Conservation (phyloP, 2,329 filamentous ascomycete species). For the Monosporascus cannonballus region DNA sequence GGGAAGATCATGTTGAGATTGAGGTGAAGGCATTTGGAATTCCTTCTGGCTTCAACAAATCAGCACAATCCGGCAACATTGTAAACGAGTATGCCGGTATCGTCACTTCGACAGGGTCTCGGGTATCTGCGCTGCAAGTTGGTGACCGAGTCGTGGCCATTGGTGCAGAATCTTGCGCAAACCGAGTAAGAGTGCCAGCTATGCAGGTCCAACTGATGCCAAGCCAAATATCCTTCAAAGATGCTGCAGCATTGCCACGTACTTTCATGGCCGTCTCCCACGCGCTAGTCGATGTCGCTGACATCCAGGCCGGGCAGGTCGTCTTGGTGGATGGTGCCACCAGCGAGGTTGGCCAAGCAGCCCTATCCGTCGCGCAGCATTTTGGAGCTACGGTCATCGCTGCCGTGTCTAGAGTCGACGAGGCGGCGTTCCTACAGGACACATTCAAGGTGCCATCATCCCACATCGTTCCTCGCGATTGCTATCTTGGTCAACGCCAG, state of each 20-base stretch:
- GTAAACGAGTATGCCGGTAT: not conserved
- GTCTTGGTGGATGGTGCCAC: slow-evolving; percentile 15
- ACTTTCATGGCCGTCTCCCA: not conserved
- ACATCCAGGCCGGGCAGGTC: slow-evolving; percentile 9
- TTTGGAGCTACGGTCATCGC: slow-evolving; percentile 11
- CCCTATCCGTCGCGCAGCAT: slow-evolving; percentile 11
- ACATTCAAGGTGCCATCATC: not conserved
- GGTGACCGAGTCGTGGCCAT: not conserved
- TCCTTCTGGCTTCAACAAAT: not conserved
- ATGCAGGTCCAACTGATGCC: not conserved
- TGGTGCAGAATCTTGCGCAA: not conserved
- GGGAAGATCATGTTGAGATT: slow-evolving; percentile 7
- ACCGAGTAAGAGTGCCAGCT: not conserved
- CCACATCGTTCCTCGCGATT: slow-evolving; percentile 3
- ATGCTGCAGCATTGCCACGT: not conserved
- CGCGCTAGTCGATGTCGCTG: slow-evolving; percentile 12
- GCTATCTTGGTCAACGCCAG: not conserved
- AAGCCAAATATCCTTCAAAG: not conserved
- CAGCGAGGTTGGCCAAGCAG: slow-evolving; percentile 11
- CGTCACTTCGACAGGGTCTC: not conserved
- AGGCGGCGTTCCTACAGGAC: slow-evolving; percentile 1
- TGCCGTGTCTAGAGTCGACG: not conserved
- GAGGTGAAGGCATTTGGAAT: slow-evolving; percentile 7
- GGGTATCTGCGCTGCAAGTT: not conserved
- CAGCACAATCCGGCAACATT: slow-evolving; percentile 1